Conservation (phyloP, 352 stramenopile species). For the Hyaloperonospora arabidopsidis region DNA sequence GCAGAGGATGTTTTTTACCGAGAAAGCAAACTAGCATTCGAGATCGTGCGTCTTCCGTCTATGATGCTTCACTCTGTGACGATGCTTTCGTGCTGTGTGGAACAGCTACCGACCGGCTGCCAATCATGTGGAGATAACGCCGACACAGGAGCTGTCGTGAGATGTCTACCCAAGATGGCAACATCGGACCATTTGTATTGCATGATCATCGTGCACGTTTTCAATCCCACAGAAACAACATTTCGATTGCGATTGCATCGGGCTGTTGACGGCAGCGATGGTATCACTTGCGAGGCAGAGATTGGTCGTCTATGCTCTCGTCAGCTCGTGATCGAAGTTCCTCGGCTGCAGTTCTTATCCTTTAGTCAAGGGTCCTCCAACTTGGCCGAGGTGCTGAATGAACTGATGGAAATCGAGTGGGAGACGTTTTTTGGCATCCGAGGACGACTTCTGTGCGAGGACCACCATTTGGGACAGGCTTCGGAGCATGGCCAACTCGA, state of each 20-base stretch:
- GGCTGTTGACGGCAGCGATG: slow-evolving; percentile 8
- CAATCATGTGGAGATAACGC: neutral
- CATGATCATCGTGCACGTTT: slow-evolving; percentile 41
- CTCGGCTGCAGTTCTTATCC: slow-evolving; percentile 13
- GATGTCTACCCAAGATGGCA: neutral
- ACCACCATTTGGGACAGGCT: slow-evolving; percentile 14
- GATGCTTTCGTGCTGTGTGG: slow-evolving; percentile 29
- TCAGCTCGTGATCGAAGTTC: slow-evolving; percentile 37
- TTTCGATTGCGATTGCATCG: slow-evolving; percentile 42
- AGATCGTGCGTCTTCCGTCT: slow-evolving; percentile 45
- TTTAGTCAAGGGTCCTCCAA: slow-evolving; percentile 4
- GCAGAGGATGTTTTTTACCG: slow-evolving; percentile 35
- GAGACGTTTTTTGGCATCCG: slow-evolving; percentile 45
- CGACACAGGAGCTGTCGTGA: neutral
- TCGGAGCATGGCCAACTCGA: slow-evolving; percentile 18
- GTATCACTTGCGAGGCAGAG: slow-evolving; percentile 27
- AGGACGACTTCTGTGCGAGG: slow-evolving; percentile 23
- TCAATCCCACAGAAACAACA: slow-evolving; percentile 64
- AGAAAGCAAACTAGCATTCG: slow-evolving; percentile 41
- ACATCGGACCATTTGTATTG: slow-evolving; percentile 49
- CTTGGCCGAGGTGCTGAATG: slow-evolving; percentile 30
- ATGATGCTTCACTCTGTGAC: slow-evolving; percentile 34
- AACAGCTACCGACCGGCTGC: slow-evolving; percentile 8
- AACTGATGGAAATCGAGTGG: slow-evolving; percentile 42
- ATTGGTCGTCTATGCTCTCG: slow-evolving; percentile 46